These are phyloP conservation scores for Chalaropsis ovoidea DNA, from an alignment of 2,329 filamentous ascomycete species.

Conservation along the genomic window DNA sequence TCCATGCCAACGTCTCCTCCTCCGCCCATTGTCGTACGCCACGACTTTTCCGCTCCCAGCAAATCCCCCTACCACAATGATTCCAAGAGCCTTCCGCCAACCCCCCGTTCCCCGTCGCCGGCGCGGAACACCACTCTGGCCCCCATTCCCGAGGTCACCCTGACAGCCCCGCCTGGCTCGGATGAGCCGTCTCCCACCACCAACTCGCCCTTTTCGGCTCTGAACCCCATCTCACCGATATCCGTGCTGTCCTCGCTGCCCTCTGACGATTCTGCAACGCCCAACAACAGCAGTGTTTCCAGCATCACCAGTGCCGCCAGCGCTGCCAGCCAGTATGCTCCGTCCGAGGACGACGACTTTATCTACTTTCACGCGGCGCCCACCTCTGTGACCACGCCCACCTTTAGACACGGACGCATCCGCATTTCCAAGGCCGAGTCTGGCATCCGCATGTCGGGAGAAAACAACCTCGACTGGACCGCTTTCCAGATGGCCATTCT, in stretches of 20 bases:
- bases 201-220: slow-evolving; percentile 20
- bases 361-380: slow-evolving; percentile 42
- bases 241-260: slow-evolving; percentile 10
- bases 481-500: slow-evolving; percentile 56
- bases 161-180: slow-evolving; percentile 26
- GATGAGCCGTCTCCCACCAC: slow-evolving; percentile 10
- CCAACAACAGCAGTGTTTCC: slow-evolving; percentile 14
- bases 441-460: slow-evolving; percentile 25
- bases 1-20: background rate
- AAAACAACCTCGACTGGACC: slow-evolving; percentile 48
- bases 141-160: slow-evolving; percentile 37
- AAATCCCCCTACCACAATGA: background rate
- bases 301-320: background rate
- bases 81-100: background rate
- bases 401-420: slow-evolving; percentile 47
- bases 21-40: background rate
- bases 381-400: slow-evolving; percentile 41
- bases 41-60: background rate
- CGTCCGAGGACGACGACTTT: slow-evolving; percentile 37
- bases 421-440: slow-evolving; percentile 41
- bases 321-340: slow-evolving; percentile 26
- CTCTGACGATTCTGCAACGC: slow-evolving; percentile 17
- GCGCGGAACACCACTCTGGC: slow-evolving; percentile 31
- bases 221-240: slow-evolving; percentile 19
- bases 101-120: slow-evolving; percentile 14